Base-by-base conservation (phyloP, 2,329 filamentous ascomycete genomes). In the Alternaria dauci region DNA sequence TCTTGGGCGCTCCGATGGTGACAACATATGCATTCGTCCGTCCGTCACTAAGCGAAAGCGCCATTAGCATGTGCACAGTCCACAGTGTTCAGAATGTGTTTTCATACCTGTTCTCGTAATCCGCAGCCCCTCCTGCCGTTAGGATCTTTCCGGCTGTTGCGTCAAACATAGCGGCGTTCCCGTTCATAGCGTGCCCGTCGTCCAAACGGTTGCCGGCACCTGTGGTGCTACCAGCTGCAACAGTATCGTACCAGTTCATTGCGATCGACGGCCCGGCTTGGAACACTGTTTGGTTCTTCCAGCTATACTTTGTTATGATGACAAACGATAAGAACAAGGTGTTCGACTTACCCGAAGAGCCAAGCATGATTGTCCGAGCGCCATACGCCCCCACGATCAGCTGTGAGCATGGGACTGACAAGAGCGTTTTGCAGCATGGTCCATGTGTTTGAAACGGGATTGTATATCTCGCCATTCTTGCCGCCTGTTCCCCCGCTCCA, bases 91-190 rank as follows among this genome's bases (percentile, higher is more conserved):
- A 11, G 18, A 4, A 11, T 20, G 6, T 8, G n/a, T 12, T 4
- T 54, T 12, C 30, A 14, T 54, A 56, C 53, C 53, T 56, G 32
- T 56, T 32, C 26, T 50, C 43, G 25, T 87, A 87, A 34, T 78
- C 75, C 0, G 80, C 74, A 0, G 81, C 73, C 8, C 86, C 86
- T 9, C 86, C 86, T 14, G 81, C 75, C 0, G 84, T 82, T 2
- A 88, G 75, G 32, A 88, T 87, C 71, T 87, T 86, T 32, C 86
- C 86, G 1, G 44, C 62, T 12, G 36, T 14, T 3, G 85, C 85
- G 66, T 88, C 86, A 64, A 84, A 88, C 85, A 88, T 87, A 61
- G 85, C 80, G 5, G 82, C 81, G 48, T 81, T 83, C 12, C 85
- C 87, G 58, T 80, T 82, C 86, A 88, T 88, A 3, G 85, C 75